Percentiles rank a stretch among this genome's conserved stretches.
Evolutionary conservation across 2,329 filamentous ascomycete genomes (phyloP).

Genomic region (Penicillium brasilianum): DNA sequence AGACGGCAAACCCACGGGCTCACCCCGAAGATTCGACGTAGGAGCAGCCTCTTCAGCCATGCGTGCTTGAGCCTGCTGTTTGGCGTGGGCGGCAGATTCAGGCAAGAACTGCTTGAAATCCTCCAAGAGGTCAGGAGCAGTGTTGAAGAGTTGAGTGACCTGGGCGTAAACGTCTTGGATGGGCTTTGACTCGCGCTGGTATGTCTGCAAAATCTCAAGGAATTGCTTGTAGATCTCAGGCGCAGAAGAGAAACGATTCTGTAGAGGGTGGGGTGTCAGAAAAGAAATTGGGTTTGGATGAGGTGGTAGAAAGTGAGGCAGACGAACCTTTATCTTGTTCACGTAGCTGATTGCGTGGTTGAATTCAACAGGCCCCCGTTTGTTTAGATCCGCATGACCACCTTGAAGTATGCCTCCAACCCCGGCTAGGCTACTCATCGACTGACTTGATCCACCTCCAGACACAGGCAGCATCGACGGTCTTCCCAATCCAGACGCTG

Average conservation of each 20-base stretch:
- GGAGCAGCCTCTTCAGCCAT: slow-evolving; percentile 69
- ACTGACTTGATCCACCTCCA: slow-evolving; percentile 53
- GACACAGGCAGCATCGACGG: slow-evolving; percentile 56
- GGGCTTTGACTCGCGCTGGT: slow-evolving; percentile 95
- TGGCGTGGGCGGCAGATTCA: slow-evolving; percentile 77
- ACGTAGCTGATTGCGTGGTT: slow-evolving; percentile 99
- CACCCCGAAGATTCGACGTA: slow-evolving; percentile 66
- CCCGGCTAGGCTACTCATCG: slow-evolving; percentile 66
- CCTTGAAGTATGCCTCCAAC: slow-evolving; percentile 64
- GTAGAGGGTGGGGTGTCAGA: slow-evolving; percentile 43
- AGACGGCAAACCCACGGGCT: slow-evolving; percentile 52
- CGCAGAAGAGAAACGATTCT: slow-evolving; percentile 96
- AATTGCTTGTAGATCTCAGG: slow-evolving; percentile 99
- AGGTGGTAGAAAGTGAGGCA: neutral
- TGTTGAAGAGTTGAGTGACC: slow-evolving; percentile 91
- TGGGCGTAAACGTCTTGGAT: slow-evolving; percentile 98
- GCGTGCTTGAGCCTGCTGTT: slow-evolving; percentile 62
- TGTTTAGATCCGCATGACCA: slow-evolving; percentile 67
- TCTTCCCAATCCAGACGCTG: slow-evolving; percentile 57
- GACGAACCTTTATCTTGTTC: slow-evolving; percentile 94
- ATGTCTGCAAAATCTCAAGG: slow-evolving; percentile 95
- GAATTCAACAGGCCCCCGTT: slow-evolving; percentile 93
- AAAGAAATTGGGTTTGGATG: neutral
- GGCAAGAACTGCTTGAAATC: slow-evolving; percentile 99
- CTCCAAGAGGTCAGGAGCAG: slow-evolving; percentile 90